Evolutionary conservation across 164 flowering plant species (phyloP), one percentile per base, ranked within the genome.

Genomic region (Liquidambar formosana): DNA sequence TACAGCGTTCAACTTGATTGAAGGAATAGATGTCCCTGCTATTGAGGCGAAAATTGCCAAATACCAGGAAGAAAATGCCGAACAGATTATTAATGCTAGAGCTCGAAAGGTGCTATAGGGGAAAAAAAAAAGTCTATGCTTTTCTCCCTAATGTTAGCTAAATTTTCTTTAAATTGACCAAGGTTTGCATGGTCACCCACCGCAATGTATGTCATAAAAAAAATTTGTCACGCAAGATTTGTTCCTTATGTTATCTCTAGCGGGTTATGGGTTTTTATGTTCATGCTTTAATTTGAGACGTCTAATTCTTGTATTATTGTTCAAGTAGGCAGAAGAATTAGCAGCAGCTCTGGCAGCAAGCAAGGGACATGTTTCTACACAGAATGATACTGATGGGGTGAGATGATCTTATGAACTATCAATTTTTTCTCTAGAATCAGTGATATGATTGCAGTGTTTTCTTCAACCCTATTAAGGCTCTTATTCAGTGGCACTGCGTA

Each of bases 51-150:
- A 85, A 76, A 94, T 90, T 81, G 82, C 85, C 2, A 64, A 77
- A 69, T 92, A 94, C 69, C 83, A 89, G 78, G 84, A 84, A 76
- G 97, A 94, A 84, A 92, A 94, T 82, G 88, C 89, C 16, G 95
- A 92, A 58, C 97, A 90, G 73, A 94, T 94, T 66, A 90, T 91
- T 78, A 82, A 77, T 75, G 79, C 91, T 71, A 86, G 81, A 67
- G 98, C 98, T 75, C 82, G 90, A 15, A 94, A 89, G 98, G 98
- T 88, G 79, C 64, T 48, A 41, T 9, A 1, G 18, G 33, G 8
- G 22, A 1, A 18, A 52, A 23, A n/a, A 8, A 1, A 33, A 33
- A 2, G 41, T 33, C 14, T 52, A 21, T 38, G 19, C 15, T 44
- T n/a, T 12, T 27, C 12, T 68, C 49, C 43, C 49, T 47, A n/a